A percentile compares a stretch with the other conserved stretches of the same genome.
Evolutionary conservation across 805 yeast species (phyloP).

Genomic region (Teunomyces cretensis): DNA sequence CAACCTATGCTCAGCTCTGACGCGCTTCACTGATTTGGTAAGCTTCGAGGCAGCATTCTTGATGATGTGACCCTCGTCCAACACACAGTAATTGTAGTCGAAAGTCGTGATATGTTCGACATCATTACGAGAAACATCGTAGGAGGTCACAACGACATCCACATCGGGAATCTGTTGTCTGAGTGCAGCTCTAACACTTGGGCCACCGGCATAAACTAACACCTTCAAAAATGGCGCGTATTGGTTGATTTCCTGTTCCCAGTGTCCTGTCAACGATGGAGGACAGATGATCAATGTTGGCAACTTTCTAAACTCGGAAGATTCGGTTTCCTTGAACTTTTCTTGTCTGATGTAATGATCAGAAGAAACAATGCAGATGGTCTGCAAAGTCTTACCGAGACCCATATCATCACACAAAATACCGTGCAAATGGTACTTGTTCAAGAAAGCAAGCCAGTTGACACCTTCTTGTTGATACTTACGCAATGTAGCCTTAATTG

Average conservation of each 20-base stretch:
- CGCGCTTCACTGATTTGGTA: slow-evolving; percentile 80
- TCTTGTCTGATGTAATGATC: slow-evolving; percentile 87
- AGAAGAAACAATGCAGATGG: slow-evolving; percentile 94
- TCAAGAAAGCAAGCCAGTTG: slow-evolving; percentile 94
- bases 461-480: slow-evolving; percentile 98
- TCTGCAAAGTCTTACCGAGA: slow-evolving; percentile 92
- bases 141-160: slow-evolving; percentile 93
- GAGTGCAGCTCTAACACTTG: slow-evolving; percentile 61
- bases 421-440: slow-evolving; percentile 94
- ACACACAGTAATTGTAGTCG: slow-evolving; percentile 89
- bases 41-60: slow-evolving; percentile 88
- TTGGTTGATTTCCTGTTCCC: slow-evolving; percentile 93
- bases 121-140: slow-evolving; percentile 95
- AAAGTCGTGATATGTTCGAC: slow-evolving; percentile 55
- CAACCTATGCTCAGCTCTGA: slow-evolving; percentile 84
- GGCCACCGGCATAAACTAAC: slow-evolving; percentile 91
- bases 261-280: slow-evolving; percentile 96
- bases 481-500: slow-evolving; percentile 88
- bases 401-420: slow-evolving; percentile 99
- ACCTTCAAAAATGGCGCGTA: slow-evolving; percentile 86
- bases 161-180: slow-evolving; percentile 50
- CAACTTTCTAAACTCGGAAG: slow-evolving; percentile 66
- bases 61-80: slow-evolving; percentile 97
- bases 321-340: slow-evolving; percentile 57
- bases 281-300: slow-evolving; percentile 93